Evolutionary conservation across 1,139 yeast species (phyloP).

Genomic region (Taphrina populina): DNA sequence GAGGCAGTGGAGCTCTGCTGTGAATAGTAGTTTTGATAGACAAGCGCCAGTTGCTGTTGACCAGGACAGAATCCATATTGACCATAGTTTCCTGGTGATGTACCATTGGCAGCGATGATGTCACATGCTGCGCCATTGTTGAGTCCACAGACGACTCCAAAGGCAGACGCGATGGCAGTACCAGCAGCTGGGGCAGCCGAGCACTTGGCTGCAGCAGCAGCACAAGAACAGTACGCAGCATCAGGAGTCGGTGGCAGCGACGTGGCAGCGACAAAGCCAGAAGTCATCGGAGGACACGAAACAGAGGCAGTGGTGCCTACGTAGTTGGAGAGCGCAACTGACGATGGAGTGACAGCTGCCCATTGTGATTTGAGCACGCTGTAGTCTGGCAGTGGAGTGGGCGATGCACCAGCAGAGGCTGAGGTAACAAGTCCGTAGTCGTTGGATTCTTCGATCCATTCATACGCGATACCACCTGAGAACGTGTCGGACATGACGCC

Average conservation of each 20-base stretch:
- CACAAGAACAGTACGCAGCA: constrained; percentile 56
- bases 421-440: constrained; percentile 79
- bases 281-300: constrained; percentile 44
- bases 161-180: constrained; percentile 46
- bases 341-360: constrained; percentile 48
- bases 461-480: constrained; percentile 91
- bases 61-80: constrained; percentile 57
- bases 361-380: constrained; percentile 56
- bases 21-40: constrained; percentile 53
- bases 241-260: constrained; percentile 59
- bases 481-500: constrained; percentile 79
- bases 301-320: constrained; percentile 43
- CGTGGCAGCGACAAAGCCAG: constrained; percentile 51
- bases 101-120: constrained; percentile 54
- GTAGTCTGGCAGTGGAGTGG: constrained; percentile 57
- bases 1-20: constrained; percentile 41
- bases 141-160: constrained; percentile 52
- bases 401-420: constrained; percentile 45
- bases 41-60: constrained; percentile 55
- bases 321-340: constrained; percentile 52
- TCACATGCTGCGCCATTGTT: constrained; percentile 51
- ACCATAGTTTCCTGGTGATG: constrained; percentile 55
- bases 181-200: constrained; percentile 47
- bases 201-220: constrained; percentile 55
- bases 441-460: constrained; percentile 82